These are phyloP conservation scores for Rubia yunnanensis DNA, from an alignment of 257 asterid species.

Conservation along the genomic window DNA sequence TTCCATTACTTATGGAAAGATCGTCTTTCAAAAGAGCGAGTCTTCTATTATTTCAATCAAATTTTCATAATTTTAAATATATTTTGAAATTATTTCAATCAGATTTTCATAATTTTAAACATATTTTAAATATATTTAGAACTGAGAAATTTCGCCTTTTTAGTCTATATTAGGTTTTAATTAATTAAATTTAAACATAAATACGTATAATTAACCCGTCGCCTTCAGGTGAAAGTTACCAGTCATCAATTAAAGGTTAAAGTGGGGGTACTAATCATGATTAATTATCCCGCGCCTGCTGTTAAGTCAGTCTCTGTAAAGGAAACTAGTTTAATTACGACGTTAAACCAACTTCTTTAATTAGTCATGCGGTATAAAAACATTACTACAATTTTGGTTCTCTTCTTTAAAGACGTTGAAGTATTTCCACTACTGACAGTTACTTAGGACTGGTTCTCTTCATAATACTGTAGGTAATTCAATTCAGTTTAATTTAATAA, in stretches of 20 bases:
- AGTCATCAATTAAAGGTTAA: background rate
- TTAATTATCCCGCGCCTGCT: background rate
- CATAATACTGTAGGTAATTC: too few species aligned
- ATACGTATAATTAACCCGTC: background rate
- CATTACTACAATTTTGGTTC: background rate
- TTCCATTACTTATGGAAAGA: too few species aligned
- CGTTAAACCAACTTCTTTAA: background rate
- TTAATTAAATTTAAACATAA: background rate
- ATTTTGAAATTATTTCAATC: too few species aligned
- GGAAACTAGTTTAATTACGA: background rate
- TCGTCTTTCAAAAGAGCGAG: too few species aligned
- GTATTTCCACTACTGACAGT: background rate
- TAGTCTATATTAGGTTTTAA: too few species aligned
- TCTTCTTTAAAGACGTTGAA: background rate
- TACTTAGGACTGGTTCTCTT: too few species aligned
- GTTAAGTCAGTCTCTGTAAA: background rate
- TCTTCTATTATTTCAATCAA: too few species aligned
- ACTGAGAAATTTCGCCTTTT: too few species aligned
- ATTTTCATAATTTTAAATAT: too few species aligned
- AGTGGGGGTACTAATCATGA: background rate
- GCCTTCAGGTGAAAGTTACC: slow-evolving; percentile 1
- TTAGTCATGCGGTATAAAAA: background rate
- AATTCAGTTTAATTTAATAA: too few species aligned
- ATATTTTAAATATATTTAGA: too few species aligned
- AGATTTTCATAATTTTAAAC: too few species aligned